Percentiles rank a stretch among this genome's conserved stretches.
phyloP scores from a whole-genome alignment of 805 yeast species.

The Candida morakotiae region DNA sequence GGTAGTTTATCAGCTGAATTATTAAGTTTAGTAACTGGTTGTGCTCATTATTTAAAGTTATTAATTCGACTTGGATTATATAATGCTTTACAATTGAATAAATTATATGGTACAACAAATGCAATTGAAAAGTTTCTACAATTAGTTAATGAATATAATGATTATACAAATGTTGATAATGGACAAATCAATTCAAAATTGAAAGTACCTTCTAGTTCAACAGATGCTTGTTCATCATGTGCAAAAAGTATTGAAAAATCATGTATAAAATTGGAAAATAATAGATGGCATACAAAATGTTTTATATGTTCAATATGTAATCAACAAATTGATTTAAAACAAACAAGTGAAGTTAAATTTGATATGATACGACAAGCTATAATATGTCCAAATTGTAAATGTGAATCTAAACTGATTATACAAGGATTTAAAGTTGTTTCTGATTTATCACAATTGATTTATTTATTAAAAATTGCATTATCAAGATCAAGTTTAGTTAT shows the following conservation, averaged over 20 bases:
- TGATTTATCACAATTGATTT: constrained; percentile 69
- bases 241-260: constrained; percentile 75
- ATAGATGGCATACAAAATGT: constrained; percentile 83
- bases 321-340: constrained; percentile 24
- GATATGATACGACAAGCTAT: constrained; percentile 33
- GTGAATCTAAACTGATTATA: constrained; percentile 40
- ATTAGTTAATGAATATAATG: constrained; percentile 15
- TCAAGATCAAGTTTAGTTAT: constrained; percentile 66
- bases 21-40: constrained; percentile 77
- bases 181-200: constrained; percentile 27
- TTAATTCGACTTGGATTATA: constrained; percentile 77
- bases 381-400: constrained; percentile 58
- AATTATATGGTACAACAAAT: constrained; percentile 48
- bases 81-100: constrained; percentile 68
- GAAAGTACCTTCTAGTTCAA: constrained; percentile 53
- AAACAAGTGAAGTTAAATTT: constrained; percentile 45
- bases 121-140: constrained; percentile 62
- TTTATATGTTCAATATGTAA: constrained; percentile 62
- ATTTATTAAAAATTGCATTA: constrained; percentile 78
- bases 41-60: constrained; percentile 89
- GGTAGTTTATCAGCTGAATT: constrained; percentile 59
- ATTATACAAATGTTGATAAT: constrained; percentile 2
- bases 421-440: constrained; percentile 61
- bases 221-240: constrained; percentile 75
- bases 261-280: constrained; percentile 56